These are phyloP conservation scores for Xylaria intraflava DNA, from an alignment of 495 filamentous ascomycete species.

Conservation along the genomic window DNA sequence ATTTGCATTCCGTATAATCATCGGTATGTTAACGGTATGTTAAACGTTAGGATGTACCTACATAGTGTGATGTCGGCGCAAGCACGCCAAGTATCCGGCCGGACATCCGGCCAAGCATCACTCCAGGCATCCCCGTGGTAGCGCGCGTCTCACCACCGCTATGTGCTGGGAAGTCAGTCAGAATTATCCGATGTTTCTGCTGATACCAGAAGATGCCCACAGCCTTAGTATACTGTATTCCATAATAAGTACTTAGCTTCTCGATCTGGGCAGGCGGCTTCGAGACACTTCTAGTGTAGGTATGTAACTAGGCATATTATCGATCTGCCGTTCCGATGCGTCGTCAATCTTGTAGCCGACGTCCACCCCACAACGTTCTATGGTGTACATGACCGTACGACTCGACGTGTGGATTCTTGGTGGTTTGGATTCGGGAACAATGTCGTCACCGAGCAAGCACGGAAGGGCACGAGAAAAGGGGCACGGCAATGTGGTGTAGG, in stretches of 20 bases:
- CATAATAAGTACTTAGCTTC: too few relatives aligned
- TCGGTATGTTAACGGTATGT: too few relatives aligned
- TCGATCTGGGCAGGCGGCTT: too few relatives aligned
- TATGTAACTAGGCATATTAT: background rate
- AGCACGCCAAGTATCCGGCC: too few relatives aligned
- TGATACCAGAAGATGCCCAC: slow-evolving; percentile 7
- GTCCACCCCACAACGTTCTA: background rate
- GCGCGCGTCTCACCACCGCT: background rate
- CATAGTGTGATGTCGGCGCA: too few relatives aligned
- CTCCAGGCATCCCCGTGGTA: slow-evolving; percentile 2
- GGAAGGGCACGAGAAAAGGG: background rate
- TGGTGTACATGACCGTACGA: background rate
- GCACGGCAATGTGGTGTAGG: background rate
- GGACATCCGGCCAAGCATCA: too few relatives aligned
- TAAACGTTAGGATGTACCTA: too few relatives aligned
- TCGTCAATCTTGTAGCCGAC: background rate
- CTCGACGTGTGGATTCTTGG: background rate
- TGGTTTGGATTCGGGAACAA: background rate
- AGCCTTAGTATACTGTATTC: too few relatives aligned
- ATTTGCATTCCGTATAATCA: too few relatives aligned
- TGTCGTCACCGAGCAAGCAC: background rate
- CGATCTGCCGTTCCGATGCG: background rate
- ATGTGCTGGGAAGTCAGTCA: too few relatives aligned
- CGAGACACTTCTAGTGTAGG: too few relatives aligned
- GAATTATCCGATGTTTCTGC: background rate